Evolutionary conservation across 345 rosid genomes (phyloP).

Genomic region (Citrus inodora): DNA sequence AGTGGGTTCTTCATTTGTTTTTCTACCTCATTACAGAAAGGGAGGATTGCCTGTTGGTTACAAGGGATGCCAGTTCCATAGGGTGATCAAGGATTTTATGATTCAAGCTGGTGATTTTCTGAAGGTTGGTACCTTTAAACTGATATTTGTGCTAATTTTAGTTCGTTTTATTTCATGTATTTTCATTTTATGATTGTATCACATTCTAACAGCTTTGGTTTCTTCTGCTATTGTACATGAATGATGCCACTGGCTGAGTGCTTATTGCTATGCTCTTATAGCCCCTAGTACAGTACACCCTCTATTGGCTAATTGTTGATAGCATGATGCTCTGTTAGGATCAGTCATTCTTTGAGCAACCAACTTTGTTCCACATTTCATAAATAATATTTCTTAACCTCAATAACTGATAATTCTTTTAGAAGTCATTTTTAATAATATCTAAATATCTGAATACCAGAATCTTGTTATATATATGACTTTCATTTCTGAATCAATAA

Average conservation of each 20-base stretch:
- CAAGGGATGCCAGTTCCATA: slow-evolving; percentile 89
- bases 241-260: not conserved
- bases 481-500: not conserved
- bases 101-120: slow-evolving; percentile 94
- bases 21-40: slow-evolving; percentile 48
- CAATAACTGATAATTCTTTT: not conserved
- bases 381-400: not conserved
- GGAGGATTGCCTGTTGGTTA: slow-evolving; percentile 89
- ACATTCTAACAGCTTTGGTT: not conserved
- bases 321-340: not conserved
- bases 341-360: not conserved
- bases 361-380: not conserved
- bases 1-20: not conserved
- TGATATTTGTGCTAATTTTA: not conserved
- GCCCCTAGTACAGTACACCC: no score
- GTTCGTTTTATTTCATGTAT: not conserved
- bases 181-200: not conserved
- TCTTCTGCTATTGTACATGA: not conserved
- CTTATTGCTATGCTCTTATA: not conserved
- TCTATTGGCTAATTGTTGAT: no score
- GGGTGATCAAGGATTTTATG: slow-evolving; percentile 97
- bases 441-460: not conserved
- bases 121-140: slow-evolving; percentile 45
- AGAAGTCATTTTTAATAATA: not conserved
- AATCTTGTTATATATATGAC: not conserved